Base-by-base conservation (phyloP, 108 stramenopile species). In the Cyclotella sp. region DNA sequence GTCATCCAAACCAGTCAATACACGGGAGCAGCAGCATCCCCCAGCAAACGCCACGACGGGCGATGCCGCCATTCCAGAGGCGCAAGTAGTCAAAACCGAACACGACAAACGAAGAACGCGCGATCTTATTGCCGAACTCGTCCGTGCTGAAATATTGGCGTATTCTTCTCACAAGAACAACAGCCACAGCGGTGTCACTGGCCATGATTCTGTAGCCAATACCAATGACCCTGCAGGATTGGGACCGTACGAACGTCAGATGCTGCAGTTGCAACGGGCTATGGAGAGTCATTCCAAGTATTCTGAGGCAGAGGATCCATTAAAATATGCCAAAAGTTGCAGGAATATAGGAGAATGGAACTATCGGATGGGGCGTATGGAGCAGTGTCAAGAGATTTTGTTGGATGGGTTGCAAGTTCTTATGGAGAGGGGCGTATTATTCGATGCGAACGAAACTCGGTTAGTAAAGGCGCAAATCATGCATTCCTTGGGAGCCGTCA, bases 281-380 rank as follows among this genome's bases (percentile, higher is more conserved):
- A 46, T 54, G 22, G 16, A 42, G 15, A 62, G 24, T 19, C 72
- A 68, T 68, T 46, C 43, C 18, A 21, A 61, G 55, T 47, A 43
- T 39, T 53, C 76, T 9, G 11, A 39, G 2, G 34, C 2, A 6
- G 42, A 54, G n/a, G 21, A 70, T n/a, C 27, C 62, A 46, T 9
- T 70, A 34, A 43, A 24, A 27, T 74, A 81, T 53, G 21, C 62
- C 0, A 73, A 74, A 40, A 63, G 79, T 26, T 64, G 68, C 43
- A 74, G 67, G 60, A 47, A 42, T 63, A 19, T 74, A 22, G 79
- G 73, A 2, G 79, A 81, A 27, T 49, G 74, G 63, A 53, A 75
- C 61, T 81, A 81, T 74, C 52, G 67, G 57, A 39, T 81, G 61
- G 79, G 79, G 0, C 68, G 64, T 46, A 63, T 81, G 79, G 63